Base-by-base conservation (phyloP, 2,329 filamentous ascomycete genomes). In the Aspergillus terreus region DNA sequence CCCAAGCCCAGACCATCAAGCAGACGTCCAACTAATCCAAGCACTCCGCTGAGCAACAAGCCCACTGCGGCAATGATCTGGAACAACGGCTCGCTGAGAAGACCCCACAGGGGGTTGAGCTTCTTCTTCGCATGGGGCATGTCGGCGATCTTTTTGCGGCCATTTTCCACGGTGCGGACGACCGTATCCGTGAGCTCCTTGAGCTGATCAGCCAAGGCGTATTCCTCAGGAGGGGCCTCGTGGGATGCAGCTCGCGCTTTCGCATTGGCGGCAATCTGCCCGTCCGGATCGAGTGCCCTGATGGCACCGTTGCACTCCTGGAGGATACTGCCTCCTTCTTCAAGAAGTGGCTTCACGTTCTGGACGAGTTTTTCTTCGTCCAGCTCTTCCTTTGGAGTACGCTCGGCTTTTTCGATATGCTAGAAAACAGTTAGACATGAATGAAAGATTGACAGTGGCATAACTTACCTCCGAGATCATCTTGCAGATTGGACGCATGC, bases 71-170 rank as follows among this genome's bases (percentile, higher is more conserved):
- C 90, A 45, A 96, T 81, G 67, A 96, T 96, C 80, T 96, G 92
- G 81, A 91, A 90, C 19, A 96, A 77, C 10, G 92, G 92, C 78
- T 96, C 90, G 33, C 63, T 66, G 6, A 73, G 64, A 45, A 96
- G 78, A 27, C 78, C 84, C 90, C 91, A 95, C 27, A 96, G 83
- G 10, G 92, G 91, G 76, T 92, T 96, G 54, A 96, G 81, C 77
- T 92, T 86, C 80, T 95, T 92, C 86, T 96, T 95, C 41, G 90
- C 92, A 60, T 95, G 88, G 5, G 92, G 91, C 88, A 96, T 94
- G 66, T 89, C 88, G 65, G 88, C 84, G 55, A 96, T 88, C 78
- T 89, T 88, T 76, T 87, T 88, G 83, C 92, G 94, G 23, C 88
- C 88, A 57, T 87, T 85, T 66, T 96, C 91, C 61, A 96, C 92